Evolutionary conservation across 257 asterid genomes (phyloP), one percentile per base, ranked within the genome.

Genomic region (Catharanthus roseus): DNA sequence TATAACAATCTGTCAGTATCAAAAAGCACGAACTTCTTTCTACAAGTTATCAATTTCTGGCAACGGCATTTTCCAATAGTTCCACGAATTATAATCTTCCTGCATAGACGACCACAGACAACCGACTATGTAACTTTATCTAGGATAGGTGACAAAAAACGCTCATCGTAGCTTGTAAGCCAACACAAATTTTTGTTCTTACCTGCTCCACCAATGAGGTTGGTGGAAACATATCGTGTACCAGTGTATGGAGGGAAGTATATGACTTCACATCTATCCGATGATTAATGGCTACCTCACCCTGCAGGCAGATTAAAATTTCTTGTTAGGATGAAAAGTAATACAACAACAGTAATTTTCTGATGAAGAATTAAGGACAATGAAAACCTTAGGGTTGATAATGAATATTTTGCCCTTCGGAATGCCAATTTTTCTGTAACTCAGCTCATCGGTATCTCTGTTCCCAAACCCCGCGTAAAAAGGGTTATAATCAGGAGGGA

Each of bases 401-500:
- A 95, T 95, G 69, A 95, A 91, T 75, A 95, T 95, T 76, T 95
- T 95, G 75, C 99, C 99, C 88, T 91, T 95, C 0, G 99, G 99
- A 47, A 95, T 95, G 66, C 99, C 99, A 39, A 95, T 95, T 85
- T 87, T 91, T 68, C 99, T 86, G 79, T 95, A 95, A 82, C 98
- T 95, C 72, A 95, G 95, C 89, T 95, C 99, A 73, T 95, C 99
- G 0, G 98, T 95, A 80, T 92, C 99, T 82, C 99, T 84, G 79
- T 95, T 95, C 61, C 99, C 99, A 67, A 95, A 95, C 26, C 99
- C 99, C 66, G 99, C 99, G 55, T 95, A 95, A 64, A 95, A 95
- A 2, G 99, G 99, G 78, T 95, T 95, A 75, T 92, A 86, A 72
- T 95, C 98, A 3, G 96, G 75, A 60, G 99, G 99, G 65, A 95